Evolutionary conservation across 495 filamentous ascomycete species (phyloP), one percentile per base, ranked within the genome.

Genomic region (Lasiosphaeria ovina): DNA sequence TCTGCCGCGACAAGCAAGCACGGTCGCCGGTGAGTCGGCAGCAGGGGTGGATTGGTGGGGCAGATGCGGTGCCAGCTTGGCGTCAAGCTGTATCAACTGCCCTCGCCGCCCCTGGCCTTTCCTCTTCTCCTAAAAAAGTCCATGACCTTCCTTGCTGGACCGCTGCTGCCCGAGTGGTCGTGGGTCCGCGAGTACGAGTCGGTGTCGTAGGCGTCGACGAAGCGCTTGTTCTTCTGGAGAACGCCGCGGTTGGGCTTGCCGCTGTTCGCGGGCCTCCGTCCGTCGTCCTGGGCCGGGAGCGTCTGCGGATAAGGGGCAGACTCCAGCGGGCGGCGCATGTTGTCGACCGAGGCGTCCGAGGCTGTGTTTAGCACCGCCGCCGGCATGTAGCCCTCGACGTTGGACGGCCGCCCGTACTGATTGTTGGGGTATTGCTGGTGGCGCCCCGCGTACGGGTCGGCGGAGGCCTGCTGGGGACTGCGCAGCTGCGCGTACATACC

Each of bases 91-190:
- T 3, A 9, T 60, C 57, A 66, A 38, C 58, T 61, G 40, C 36
- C 35, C 57, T 88, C 87, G 44, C 85, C 87, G 58, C 79, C 85
- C 60, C 87, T 76, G 52, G 88, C 91, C 72, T 86, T 92, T 36
- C 91, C 91, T 62, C 92, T 83, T 69, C 93, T 79, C 67, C 94
- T 83, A 78, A 98, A 98, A 74, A 97, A 94, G 74, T 97, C 94
- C 94, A 98, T 98, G 51, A 98, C 94, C 66, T 89, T 87, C 64
- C 90, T 86, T 16, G 93, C 91, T 14, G 91, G 88, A 38, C 91
- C 90, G 58, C 85, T 90, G 67, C 88, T 94, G 35, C 93, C 94
- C 4, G 85, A 87, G 71, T 92, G 86, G 57, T 83, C 78, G 50
- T 72, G 74, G 12, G 87, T 82, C 7, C 86, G 73, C 42, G 76